phyloP scores from a whole-genome alignment of 306 rosid genomes.

The Rosa multiflora region DNA sequence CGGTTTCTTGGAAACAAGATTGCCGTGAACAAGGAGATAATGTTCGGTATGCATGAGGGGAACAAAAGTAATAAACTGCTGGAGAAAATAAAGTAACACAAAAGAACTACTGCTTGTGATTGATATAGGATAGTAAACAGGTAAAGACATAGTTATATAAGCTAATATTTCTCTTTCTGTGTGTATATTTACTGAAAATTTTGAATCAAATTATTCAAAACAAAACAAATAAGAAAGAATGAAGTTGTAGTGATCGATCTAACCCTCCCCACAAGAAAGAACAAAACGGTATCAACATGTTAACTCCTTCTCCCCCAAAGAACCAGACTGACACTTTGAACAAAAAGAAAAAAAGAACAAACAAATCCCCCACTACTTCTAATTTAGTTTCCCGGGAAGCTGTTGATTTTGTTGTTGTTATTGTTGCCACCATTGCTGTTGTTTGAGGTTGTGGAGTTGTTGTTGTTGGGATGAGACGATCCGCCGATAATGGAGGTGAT shows the following conservation, averaged over 20 bases:
- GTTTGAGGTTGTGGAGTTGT: conserved; percentile 1
- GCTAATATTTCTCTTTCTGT: conserved; percentile 1
- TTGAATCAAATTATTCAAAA: conserved; percentile 40
- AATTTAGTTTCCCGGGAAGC: conserved; percentile 58
- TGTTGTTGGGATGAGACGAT: conserved; percentile 37
- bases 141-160: neutral
- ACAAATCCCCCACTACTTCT: conserved; percentile 3
- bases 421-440: conserved; percentile 21
- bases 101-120: neutral
- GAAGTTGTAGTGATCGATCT: conserved; percentile 38
- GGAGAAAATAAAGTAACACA: neutral
- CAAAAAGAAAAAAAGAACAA: conserved; percentile 1
- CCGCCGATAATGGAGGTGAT: conserved; percentile 89
- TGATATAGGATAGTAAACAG: neutral
- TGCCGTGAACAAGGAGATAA: neutral
- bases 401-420: conserved; percentile 37
- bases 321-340: neutral
- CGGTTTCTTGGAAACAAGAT: neutral
- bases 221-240: conserved; percentile 42
- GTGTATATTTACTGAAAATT: conserved; percentile 43
- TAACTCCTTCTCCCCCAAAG: conserved; percentile 35
- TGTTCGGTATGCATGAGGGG: too few species aligned
- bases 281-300: conserved; percentile 61
- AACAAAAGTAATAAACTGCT: neutral
- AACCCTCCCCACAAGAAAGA: conserved; percentile 32